phyloP scores from a whole-genome alignment of 192 early-diverging fungal species.

The Coemansia sp. region DNA sequence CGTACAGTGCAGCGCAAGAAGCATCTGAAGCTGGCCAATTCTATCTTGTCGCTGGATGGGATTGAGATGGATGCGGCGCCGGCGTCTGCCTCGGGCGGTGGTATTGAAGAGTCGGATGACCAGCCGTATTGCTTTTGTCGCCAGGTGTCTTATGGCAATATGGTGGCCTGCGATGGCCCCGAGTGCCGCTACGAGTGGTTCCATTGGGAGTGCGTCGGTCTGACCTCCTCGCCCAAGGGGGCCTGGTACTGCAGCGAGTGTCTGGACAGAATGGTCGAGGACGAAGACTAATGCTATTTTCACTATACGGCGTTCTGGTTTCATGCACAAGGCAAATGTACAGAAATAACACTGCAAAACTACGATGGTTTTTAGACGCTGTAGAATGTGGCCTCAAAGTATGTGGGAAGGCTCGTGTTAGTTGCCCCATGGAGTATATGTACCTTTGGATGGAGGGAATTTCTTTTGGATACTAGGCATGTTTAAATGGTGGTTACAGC shows the following conservation, averaged over 20 bases:
- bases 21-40: constrained; percentile 34
- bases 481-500: too few species aligned
- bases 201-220: constrained; percentile 54
- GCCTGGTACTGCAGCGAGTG: constrained; percentile 54
- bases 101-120: constrained; percentile 50
- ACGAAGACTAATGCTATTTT: constrained; percentile 11
- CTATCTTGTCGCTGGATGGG: constrained; percentile 35
- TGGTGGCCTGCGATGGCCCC: constrained; percentile 50
- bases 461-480: too few species aligned
- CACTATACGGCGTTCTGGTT: too few species aligned
- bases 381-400: too few species aligned
- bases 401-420: too few species aligned
- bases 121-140: constrained; percentile 52
- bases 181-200: constrained; percentile 54
- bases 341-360: too few species aligned
- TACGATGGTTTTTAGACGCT: too few species aligned
- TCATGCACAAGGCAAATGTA: too few species aligned
- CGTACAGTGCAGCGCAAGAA: constrained; percentile 28
- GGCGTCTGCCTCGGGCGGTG: constrained; percentile 7
- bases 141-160: constrained; percentile 52
- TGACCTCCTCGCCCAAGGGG: constrained; percentile 49
- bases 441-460: too few species aligned
- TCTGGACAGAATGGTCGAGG: constrained; percentile 33
- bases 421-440: too few species aligned
- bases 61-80: constrained; percentile 34